phyloP scores from a whole-genome alignment of 257 asterid genomes.

The Nicotiana sylvestris region DNA sequence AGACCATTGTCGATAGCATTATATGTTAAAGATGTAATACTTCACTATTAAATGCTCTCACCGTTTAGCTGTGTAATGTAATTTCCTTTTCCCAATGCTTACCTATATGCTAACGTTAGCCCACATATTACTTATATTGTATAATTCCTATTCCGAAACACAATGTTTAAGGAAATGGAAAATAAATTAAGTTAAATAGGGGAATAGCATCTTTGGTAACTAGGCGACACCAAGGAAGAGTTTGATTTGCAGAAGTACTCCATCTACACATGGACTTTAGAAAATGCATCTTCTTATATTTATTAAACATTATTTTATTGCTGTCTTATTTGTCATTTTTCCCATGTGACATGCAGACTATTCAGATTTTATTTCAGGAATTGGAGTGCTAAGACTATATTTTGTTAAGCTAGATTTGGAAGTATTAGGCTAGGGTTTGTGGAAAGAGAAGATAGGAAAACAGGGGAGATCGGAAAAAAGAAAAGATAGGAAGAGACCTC shows the following conservation, averaged over 20 bases:
- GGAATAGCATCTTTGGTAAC: constrained; percentile 74
- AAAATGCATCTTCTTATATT: constrained; percentile 4
- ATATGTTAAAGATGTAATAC: neutral
- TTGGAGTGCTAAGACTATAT: neutral
- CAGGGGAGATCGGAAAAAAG: no score
- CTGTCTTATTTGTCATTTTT: constrained; percentile 33
- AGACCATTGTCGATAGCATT: no score
- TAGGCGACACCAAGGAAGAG: constrained; percentile 60
- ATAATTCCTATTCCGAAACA: neutral
- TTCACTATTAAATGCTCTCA: constrained; percentile 8
- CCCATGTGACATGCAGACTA: constrained; percentile 8
- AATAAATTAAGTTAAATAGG: neutral
- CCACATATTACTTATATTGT: neutral
- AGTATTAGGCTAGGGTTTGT: no score
- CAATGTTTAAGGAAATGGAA: neutral
- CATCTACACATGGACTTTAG: constrained; percentile 37
- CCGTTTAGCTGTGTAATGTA: neutral
- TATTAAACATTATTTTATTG: constrained; percentile 13
- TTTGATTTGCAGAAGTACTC: constrained; percentile 39
- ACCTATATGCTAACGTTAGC: constrained; percentile 7
- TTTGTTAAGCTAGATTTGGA: neutral
- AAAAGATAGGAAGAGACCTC: no score
- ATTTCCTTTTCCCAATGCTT: neutral
- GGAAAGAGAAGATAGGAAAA: no score
- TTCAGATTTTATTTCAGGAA: neutral